These are phyloP conservation scores for Kodamaea fungicola DNA, from an alignment of 1,139 yeast genomes.

Conservation along the genomic window DNA sequence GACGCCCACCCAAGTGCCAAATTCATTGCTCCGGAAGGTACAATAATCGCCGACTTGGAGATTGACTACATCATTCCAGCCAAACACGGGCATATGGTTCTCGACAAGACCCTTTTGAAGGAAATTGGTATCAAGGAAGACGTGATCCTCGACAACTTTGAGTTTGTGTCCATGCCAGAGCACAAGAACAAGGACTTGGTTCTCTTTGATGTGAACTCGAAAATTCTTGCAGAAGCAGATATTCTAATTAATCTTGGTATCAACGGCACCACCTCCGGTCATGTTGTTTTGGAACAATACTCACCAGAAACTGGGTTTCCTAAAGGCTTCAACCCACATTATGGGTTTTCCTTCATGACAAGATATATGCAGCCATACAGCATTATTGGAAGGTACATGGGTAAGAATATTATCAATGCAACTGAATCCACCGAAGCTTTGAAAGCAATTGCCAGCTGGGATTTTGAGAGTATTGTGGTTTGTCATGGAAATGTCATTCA, in stretches of 20 bases:
- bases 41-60: constrained; percentile 18
- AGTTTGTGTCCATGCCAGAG: constrained; percentile 22
- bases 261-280: constrained; percentile 10
- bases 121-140: constrained; percentile 20
- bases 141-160: constrained; percentile 18
- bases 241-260: constrained; percentile 22
- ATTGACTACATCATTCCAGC: constrained; percentile 31
- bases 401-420: constrained; percentile 21
- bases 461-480: constrained; percentile 20
- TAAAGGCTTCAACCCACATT: constrained; percentile 16
- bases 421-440: constrained; percentile 15
- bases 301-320: constrained; percentile 18
- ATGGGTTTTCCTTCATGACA: constrained; percentile 20
- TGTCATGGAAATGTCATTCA: constrained; percentile 24
- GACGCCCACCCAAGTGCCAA: constrained; percentile 44
- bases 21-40: constrained; percentile 46
- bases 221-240: constrained; percentile 22
- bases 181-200: constrained; percentile 23
- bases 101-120: constrained; percentile 19
- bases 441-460: constrained; percentile 18
- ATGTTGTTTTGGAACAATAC: constrained; percentile 21
- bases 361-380: constrained; percentile 22
- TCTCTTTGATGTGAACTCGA: constrained; percentile 18
- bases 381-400: constrained; percentile 22
- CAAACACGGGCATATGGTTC: constrained; percentile 13